Evolutionary conservation across 352 stramenopile genomes (phyloP), one percentile per base, ranked within the genome.

Genomic region (Elongisporangium anandrum): DNA sequence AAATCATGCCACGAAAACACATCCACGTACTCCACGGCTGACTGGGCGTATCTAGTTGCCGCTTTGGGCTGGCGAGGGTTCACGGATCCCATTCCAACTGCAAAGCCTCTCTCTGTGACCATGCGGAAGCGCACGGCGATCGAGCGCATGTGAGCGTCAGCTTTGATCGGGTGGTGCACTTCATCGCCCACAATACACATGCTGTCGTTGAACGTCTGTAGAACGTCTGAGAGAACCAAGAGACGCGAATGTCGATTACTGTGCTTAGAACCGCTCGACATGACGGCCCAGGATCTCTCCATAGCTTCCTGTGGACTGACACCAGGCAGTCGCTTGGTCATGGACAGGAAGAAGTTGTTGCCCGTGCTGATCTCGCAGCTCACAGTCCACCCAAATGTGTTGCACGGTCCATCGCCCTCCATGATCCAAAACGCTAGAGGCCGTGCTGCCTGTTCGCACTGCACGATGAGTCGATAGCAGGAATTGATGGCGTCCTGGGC

Each of bases 1-100:
- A 88, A 88, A 59, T 79, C 70, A 29, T 79, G 71, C 73, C 73
- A 81, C 60, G 76, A 79, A 57, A 67, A 79, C 58, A 61, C 74
- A 57, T 83, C 74, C 21, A 79, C 69, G 55, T 75, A 83, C 52
- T 81, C 72, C 24, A 34, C 24, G 24, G 24, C 24, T 8, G 55
- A 54, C 24, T 34, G 24, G 3, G 24, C 24, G 24, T 8, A 7
- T 8, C 24, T 3, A 16, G n/a, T n/a, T 76, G 76, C 34, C 82
- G 56, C 61, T 79, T 66, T 1, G 66, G 69, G 17, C 57, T 71
- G n/a, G 19, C 61, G 72, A 1, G 79, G 79, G 59, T 89, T 89
- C 61, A 89, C 68, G 1, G 74, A 83, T 57, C 76, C 67, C n/a
- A 75, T 73, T 1, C 79, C 79, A 17, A 87, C 85, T 45, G 85